A percentile compares a stretch with the other conserved stretches of the same genome.
phyloP scores from a whole-genome alignment of 1,139 yeast genomes.

The Magnusiomyces fungicola region DNA sequence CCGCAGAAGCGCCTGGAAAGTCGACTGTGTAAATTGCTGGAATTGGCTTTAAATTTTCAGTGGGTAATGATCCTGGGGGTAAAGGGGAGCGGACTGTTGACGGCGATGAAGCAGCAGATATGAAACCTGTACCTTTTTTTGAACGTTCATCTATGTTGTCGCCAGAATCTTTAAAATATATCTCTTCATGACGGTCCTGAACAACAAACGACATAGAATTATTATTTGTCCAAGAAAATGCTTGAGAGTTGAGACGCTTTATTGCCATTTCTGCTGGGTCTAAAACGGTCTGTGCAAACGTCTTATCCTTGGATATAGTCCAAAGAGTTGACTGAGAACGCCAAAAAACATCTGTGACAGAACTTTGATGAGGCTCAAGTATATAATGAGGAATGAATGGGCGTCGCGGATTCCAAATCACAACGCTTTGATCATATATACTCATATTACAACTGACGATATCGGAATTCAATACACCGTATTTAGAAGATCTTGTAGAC shows the following conservation, averaged over 20 bases:
- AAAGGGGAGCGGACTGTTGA: slow-evolving; percentile 6
- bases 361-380: slow-evolving; percentile 45
- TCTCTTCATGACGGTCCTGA: slow-evolving; percentile 37
- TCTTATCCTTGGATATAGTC: slow-evolving; percentile 48
- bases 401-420: slow-evolving; percentile 66
- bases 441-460: slow-evolving; percentile 73
- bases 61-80: slow-evolving; percentile 5
- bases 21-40: slow-evolving; percentile 22
- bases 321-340: slow-evolving; percentile 45
- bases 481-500: slow-evolving; percentile 13
- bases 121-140: neutral
- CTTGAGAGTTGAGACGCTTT: slow-evolving; percentile 46
- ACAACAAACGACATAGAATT: slow-evolving; percentile 47
- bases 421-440: slow-evolving; percentile 60
- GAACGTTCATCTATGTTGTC: slow-evolving; percentile 5
- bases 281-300: slow-evolving; percentile 50
- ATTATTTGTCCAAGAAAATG: slow-evolving; percentile 52
- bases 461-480: slow-evolving; percentile 32
- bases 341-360: slow-evolving; percentile 46
- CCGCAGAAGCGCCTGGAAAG: slow-evolving; percentile 27
- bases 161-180: slow-evolving; percentile 6
- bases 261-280: slow-evolving; percentile 44
- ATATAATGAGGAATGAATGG: slow-evolving; percentile 69
- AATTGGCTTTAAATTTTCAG: neutral
- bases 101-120: slow-evolving; percentile 1